Evolutionary conservation across 2,329 filamentous ascomycete genomes (phyloP).

Genomic region (Tolypocladium endophyticum): DNA sequence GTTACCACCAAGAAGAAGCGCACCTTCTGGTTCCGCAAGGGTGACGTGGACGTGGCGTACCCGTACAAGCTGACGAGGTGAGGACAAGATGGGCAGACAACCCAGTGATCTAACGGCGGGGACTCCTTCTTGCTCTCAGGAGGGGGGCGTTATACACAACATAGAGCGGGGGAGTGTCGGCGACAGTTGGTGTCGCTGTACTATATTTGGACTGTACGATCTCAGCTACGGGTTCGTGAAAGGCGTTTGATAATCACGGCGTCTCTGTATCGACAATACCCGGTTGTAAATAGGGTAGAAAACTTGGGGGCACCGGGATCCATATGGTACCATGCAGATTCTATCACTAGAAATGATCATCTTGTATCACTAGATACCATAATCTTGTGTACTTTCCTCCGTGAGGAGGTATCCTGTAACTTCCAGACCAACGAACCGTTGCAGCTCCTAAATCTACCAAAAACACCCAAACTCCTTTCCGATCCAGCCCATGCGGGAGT

Average conservation of each 20-base stretch:
- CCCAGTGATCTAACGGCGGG: neutral
- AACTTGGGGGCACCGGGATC: neutral
- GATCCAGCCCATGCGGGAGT: conserved; percentile 8
- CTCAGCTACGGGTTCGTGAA: neutral
- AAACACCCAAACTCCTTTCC: conserved; percentile 18
- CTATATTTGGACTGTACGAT: neutral
- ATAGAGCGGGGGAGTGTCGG: neutral
- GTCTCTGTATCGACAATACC: neutral
- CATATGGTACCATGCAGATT: neutral
- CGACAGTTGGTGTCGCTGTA: neutral
- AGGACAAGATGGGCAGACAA: neutral
- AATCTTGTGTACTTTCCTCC: neutral
- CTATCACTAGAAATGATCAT: neutral
- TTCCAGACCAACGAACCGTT: neutral
- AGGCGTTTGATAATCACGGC: neutral
- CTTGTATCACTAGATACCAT: neutral
- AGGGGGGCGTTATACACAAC: neutral
- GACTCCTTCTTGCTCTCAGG: neutral
- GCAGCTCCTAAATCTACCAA: conserved; percentile 6
- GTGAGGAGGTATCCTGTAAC: neutral
- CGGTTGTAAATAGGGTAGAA: neutral
- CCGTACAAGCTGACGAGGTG: conserved; percentile 36
- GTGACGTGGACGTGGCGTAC: conserved; percentile 58
- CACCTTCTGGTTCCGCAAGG: conserved; percentile 76
- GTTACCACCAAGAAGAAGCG: conserved; percentile 75